Base-by-base conservation (phyloP, 441 rosid species). In the Bocquillonia castaneifolia region DNA sequence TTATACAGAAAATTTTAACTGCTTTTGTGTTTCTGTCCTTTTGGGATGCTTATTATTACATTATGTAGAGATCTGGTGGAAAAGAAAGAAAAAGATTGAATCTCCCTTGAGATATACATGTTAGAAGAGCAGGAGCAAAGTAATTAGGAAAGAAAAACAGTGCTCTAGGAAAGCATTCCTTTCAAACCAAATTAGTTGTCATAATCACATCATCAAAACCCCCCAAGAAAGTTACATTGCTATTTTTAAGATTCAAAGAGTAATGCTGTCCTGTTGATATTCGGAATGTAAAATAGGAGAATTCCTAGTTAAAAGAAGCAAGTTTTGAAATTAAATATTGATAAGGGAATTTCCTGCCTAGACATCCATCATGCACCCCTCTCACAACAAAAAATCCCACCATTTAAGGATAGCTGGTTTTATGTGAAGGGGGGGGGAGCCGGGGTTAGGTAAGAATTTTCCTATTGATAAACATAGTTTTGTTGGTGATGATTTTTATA, bases 41-140 rank as follows among this genome's bases (percentile, higher is more conserved):
- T 8, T 63, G 54, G 25, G 25, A 22, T 18, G 25, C 7, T 63
- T 63, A 37, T 9, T 6, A 13, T 45, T 28, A 5, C 9, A 29
- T 42, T 45, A 26, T 48, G 53, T 13, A 44, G 40, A 63, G 12
- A 18, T 29, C 22, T 31, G 67, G 28, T 10, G 47, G 67, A 22
- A 18, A 47, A 45, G 37, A 17, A 62, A n/a, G 37, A 40, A 40
- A 13, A 40, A 40, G 18, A 18, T 63, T 29, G n/a, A 29, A n/a
- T 47, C 15, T 62, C 39, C 12, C n/a, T 63, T 14, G 15, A 63
- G 54, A 45, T 26, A 45, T 3, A 62, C 28, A 31, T 59, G 25
- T 17, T 25, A 63, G 66, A 44, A 28, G 22, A 62, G 37, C 42
- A 44, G 28, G 54, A 63, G 54, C 29, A 25, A 22, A 52, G 56